Evolutionary conservation across 192 early-diverging fungal species (phyloP).

Genomic region (Geranomyces variabilis): DNA sequence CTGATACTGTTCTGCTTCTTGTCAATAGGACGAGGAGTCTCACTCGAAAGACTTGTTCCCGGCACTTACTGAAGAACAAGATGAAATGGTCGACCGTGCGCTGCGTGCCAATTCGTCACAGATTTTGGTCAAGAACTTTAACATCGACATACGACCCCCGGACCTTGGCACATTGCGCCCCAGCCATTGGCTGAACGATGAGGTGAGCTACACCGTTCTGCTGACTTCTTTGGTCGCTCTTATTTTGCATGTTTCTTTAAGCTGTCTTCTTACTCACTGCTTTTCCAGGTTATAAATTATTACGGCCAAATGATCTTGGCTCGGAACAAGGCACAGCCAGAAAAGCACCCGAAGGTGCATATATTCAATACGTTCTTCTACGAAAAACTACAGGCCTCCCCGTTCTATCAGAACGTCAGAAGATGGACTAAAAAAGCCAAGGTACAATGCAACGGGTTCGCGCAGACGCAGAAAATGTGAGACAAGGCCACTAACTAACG

Average conservation of each 20-base stretch:
- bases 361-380: conserved; percentile 95
- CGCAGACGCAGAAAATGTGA: conserved; percentile 2
- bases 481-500: conserved; percentile 5
- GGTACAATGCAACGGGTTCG: background rate
- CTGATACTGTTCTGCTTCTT: background rate
- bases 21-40: background rate
- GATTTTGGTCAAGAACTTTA: conserved; percentile 55
- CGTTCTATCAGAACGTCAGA: conserved; percentile 68
- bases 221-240: too few relatives aligned
- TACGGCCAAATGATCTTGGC: conserved; percentile 79
- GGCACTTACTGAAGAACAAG: conserved; percentile 6
- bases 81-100: background rate
- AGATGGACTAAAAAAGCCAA: conserved; percentile 79
- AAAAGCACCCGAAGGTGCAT: conserved; percentile 67
- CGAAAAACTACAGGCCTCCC: background rate
- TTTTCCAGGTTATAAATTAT: conserved; percentile 80
- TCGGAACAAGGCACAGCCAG: conserved; percentile 55
- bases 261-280: too few relatives aligned
- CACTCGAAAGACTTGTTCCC: background rate
- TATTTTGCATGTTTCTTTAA: too few relatives aligned
- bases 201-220: conserved; percentile 70
- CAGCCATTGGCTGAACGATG: conserved; percentile 91
- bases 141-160: conserved; percentile 57
- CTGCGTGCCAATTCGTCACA: background rate
- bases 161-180: conserved; percentile 76